Evolutionary conservation across 306 rosid species (phyloP), one percentile per base, ranked within the genome.

Genomic region (Pyrus bretschneideri): DNA sequence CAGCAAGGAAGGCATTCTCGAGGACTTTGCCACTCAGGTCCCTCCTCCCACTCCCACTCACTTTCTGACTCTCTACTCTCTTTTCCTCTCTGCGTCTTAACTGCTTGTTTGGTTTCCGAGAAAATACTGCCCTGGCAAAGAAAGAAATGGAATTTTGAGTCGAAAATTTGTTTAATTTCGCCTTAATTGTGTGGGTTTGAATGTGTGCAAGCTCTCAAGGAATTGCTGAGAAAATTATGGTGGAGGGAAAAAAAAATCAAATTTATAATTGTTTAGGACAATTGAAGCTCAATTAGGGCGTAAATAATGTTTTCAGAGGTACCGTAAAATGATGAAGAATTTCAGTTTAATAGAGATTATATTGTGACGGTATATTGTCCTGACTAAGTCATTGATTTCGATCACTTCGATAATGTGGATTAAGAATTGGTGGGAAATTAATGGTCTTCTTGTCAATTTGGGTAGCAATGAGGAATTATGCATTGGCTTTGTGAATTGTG

Each of bases 11-110:
- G 98, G 98, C 77, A 94, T 94, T 84, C 98, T 94, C 72, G 98
- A 94, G 83, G 98, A 94, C 78, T 94, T 94, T 69, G 98, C 97
- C 65, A 92, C 98, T 80, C 98, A 94, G 97, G 98, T 91, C 55
- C 33, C 5, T 49, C 22, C 60, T 30, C 44, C 51, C 11, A 55
- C 60, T 55, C 61, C 55, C 38, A 64, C 21, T 73, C 49, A 25
- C 51, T 61, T 30, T 30, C 55, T 51, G n/a, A 57, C 62, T 57
- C 27, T 57, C 27, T 57, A 57, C 62, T 57, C 62, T 57, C 27
- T n/a, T 21, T 57, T 22, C 5, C 25, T 57, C 62, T n/a, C 27
- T 57, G 62, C 62, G 2, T 57, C 25, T 5, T 49, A 1, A 18
- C 55, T 49, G 6, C 55, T 0, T 69, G 45, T 31, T 74, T 75